Evolutionary conservation across 345 rosid genomes (phyloP).

Genomic region (Gossypium longicalyx): DNA sequence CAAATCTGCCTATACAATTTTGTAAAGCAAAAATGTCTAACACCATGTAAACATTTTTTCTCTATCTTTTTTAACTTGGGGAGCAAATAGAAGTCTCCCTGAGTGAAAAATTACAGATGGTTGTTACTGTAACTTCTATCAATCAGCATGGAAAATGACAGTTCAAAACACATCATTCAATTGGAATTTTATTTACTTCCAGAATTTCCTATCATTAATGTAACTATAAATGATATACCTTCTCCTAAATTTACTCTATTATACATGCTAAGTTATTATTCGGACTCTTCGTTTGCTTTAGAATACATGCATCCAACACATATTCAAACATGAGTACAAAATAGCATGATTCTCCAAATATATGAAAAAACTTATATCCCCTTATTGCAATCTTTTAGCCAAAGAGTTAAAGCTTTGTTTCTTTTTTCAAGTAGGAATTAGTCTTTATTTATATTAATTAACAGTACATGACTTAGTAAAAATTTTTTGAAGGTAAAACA

Average conservation of each 20-base stretch:
- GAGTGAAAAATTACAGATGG: background rate
- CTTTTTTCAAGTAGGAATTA: no score
- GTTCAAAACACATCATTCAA: no score
- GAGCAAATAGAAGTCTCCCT: background rate
- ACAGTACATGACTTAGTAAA: background rate
- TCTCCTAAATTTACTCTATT: background rate
- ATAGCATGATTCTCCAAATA: no score
- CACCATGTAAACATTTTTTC: background rate
- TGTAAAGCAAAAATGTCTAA: constrained; percentile 10
- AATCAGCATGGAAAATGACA: no score
- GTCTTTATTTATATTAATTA: no score
- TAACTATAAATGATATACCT: background rate
- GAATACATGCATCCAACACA: no score
- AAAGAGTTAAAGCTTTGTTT: no score
- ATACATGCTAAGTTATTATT: background rate
- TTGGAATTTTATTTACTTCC: background rate
- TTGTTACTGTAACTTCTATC: background rate
- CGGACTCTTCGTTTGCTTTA: no score
- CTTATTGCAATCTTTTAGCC: no score
- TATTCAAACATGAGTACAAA: no score
- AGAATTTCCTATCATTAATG: background rate
- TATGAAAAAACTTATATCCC: no score
- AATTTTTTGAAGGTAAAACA: no score
- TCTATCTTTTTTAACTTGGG: background rate
- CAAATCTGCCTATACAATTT: constrained; percentile 4